Percentiles rank a stretch among this genome's conserved stretches.
Conservation (phyloP, 169 alveolate genomes). For the Eimeria brunetti region DNA sequence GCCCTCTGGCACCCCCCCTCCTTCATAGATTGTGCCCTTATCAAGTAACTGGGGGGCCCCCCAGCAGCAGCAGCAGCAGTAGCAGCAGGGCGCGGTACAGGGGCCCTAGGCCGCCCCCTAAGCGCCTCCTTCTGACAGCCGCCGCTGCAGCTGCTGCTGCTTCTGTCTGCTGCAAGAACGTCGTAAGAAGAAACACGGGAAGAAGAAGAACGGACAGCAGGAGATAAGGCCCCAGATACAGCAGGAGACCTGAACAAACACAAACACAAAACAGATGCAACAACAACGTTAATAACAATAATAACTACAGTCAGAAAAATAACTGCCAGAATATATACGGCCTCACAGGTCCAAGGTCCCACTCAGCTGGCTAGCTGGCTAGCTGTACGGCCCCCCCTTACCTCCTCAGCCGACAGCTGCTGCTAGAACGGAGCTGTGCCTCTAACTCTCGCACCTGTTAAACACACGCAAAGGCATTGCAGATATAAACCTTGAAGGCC, state of each 20-base stretch:
- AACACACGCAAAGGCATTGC: not conserved
- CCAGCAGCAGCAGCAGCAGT: not conserved
- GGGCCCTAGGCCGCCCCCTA: constrained; percentile 4
- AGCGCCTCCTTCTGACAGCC: not conserved
- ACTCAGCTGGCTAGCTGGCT: too few relatives aligned
- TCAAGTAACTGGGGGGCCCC: not conserved
- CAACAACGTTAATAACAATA: not conserved
- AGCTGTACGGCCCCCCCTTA: not conserved
- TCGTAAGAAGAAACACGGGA: constrained; percentile 6
- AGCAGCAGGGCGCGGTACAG: too few relatives aligned
- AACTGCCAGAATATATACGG: too few relatives aligned
- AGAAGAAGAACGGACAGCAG: not conserved
- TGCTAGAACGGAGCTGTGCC: constrained; percentile 9
- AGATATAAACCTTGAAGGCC: not conserved
- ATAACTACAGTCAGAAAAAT: not conserved
- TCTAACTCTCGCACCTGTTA: constrained; percentile 22
- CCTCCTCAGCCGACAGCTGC: constrained; percentile 25
- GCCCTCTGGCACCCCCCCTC: not conserved
- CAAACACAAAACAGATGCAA: not conserved
- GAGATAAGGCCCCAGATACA: not conserved
- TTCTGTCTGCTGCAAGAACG: not conserved
- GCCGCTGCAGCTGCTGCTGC: not conserved
- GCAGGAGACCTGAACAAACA: not conserved
- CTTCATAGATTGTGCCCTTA: not conserved
- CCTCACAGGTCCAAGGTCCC: too few relatives aligned